These are phyloP conservation scores for Proliferodiscus dingleyae DNA, from an alignment of 2,329 filamentous ascomycete genomes.

Conservation along the genomic window DNA sequence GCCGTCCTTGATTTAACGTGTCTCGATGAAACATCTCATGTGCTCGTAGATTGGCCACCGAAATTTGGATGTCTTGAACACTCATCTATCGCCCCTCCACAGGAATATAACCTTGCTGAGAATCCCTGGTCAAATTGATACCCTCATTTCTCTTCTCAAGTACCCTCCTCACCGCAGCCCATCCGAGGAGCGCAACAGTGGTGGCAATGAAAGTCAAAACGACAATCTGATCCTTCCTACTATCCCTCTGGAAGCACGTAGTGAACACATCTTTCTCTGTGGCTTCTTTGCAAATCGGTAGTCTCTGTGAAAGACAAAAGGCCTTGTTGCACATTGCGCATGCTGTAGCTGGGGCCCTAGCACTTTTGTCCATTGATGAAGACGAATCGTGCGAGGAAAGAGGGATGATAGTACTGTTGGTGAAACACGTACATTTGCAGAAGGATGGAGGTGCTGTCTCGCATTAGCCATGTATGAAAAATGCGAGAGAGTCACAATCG, in stretches of 20 bases:
- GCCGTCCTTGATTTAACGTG: no score
- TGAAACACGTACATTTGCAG: constrained; percentile 68
- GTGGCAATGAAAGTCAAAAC: constrained; percentile 60
- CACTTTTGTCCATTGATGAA: constrained; percentile 11
- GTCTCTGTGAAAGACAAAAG: constrained; percentile 55
- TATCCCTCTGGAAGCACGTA: constrained; percentile 62
- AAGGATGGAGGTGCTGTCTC: constrained; percentile 55
- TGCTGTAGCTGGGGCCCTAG: constrained; percentile 38
- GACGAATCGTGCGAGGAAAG: constrained; percentile 37
- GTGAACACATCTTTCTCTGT: constrained; percentile 58
- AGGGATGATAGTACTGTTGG: constrained; percentile 63
- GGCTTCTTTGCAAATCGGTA: constrained; percentile 59
- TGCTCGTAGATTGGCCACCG: no score
- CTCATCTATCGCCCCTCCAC: constrained; percentile 17
- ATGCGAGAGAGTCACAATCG: not conserved
- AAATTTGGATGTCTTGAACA: not conserved
- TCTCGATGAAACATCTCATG: no score
- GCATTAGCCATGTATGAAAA: constrained; percentile 20
- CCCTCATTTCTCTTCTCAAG: constrained; percentile 37
- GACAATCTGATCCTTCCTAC: constrained; percentile 61
- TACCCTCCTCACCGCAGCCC: constrained; percentile 50
- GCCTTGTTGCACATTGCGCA: constrained; percentile 61
- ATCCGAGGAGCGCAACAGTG: constrained; percentile 53
- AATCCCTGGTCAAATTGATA: constrained; percentile 16
- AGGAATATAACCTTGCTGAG: constrained; percentile 22